Percentiles rank a stretch among this genome's conserved stretches.
phyloP scores from a whole-genome alignment of 805 yeast genomes.

The Kuraishia piskuri region DNA sequence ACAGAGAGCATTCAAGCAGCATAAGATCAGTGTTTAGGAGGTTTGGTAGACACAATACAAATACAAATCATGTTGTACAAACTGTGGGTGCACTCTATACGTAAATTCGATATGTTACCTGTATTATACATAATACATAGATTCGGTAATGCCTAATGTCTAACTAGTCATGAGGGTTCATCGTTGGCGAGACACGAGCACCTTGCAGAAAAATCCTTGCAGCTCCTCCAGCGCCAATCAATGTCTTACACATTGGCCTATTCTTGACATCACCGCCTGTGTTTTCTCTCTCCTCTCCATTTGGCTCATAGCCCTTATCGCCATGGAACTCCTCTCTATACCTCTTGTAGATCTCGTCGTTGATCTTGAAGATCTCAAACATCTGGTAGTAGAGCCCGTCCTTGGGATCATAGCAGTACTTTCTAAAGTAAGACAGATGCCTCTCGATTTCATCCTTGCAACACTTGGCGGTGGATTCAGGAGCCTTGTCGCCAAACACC shows the following conservation, averaged over 20 bases:
- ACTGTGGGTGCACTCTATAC: too few relatives aligned
- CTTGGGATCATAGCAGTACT: constrained; percentile 44
- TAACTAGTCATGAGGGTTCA: constrained; percentile 14
- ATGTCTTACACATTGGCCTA: constrained; percentile 26
- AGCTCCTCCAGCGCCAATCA: constrained; percentile 60
- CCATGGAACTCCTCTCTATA: constrained; percentile 50
- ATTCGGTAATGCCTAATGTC: neutral
- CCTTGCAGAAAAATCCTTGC: constrained; percentile 65
- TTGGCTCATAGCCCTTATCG: constrained; percentile 38
- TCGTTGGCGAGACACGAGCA: constrained; percentile 42
- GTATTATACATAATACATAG: neutral
- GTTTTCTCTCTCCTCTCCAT: constrained; percentile 41
- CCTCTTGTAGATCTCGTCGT: constrained; percentile 37
- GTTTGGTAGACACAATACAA: too few relatives aligned
- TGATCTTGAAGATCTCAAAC: constrained; percentile 49
- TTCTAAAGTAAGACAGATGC: constrained; percentile 48
- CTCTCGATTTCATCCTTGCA: constrained; percentile 36
- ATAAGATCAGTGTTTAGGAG: constrained; percentile 39
- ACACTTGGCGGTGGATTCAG: constrained; percentile 22
- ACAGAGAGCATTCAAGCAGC: constrained; percentile 57
- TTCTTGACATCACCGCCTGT: constrained; percentile 27
- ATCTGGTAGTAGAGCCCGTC: constrained; percentile 54
- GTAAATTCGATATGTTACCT: too few relatives aligned
- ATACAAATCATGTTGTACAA: too few relatives aligned
- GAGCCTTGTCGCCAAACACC: constrained; percentile 32